phyloP scores from a whole-genome alignment of 257 asterid genomes.

The Solanum bukasovii region DNA sequence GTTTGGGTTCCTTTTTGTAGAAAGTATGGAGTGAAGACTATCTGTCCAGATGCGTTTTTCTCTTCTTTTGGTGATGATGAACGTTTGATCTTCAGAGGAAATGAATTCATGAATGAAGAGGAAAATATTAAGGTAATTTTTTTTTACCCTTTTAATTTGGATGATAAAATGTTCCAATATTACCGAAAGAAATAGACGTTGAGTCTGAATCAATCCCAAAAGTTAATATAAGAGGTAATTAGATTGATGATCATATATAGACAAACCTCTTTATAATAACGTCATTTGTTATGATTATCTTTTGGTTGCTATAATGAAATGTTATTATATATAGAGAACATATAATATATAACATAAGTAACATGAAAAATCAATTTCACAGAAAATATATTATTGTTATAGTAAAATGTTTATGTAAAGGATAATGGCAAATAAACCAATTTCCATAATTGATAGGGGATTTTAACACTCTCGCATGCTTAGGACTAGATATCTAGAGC shows the following conservation, averaged over 20 bases:
- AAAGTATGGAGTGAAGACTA: conserved; percentile 45
- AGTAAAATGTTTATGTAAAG: fast-evolving
- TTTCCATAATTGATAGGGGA: background rate
- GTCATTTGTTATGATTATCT: background rate
- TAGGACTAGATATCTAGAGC: background rate
- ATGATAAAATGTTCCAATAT: background rate
- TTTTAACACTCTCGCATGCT: background rate
- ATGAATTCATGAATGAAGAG: conserved; percentile 36
- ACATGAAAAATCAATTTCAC: background rate
- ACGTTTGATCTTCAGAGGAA: conserved; percentile 25
- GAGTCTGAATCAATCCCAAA: background rate
- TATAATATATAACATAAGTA: background rate
- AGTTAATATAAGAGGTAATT: background rate
- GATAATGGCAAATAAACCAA: background rate
- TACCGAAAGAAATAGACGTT: background rate
- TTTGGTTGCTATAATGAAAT: background rate
- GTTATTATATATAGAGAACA: background rate
- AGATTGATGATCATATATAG: background rate
- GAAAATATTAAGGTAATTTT: conserved; percentile 37
- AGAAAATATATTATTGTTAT: background rate
- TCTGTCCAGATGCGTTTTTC: conserved; percentile 68
- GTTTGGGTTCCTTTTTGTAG: conserved; percentile 61
- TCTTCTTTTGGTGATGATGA: conserved; percentile 42
- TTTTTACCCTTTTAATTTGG: background rate
- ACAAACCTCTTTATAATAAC: background rate